These are phyloP conservation scores for Mrakiaceae sp. DNA, from an alignment of 1,284 basidiomycete genomes.

Conservation along the genomic window DNA sequence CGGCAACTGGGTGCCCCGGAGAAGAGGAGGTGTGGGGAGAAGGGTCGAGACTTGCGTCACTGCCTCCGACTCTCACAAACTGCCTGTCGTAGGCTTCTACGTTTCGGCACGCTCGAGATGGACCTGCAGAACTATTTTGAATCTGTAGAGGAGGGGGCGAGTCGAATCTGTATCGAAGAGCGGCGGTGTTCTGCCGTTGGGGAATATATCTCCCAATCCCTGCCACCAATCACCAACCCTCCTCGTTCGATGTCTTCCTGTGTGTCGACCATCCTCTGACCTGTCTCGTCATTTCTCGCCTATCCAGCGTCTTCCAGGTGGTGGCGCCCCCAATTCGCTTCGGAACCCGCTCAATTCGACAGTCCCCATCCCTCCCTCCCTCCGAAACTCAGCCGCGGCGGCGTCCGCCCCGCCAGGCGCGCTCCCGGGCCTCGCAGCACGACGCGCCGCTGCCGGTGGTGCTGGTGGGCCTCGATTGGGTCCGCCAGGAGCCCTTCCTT, in stretches of 20 bases:
- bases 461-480: not conserved
- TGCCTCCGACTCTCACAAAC: too few relatives aligned
- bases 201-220: not conserved
- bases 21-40: too few relatives aligned
- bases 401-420: conserved; percentile 10
- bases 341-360: too few relatives aligned
- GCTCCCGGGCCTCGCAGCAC: conserved; percentile 5
- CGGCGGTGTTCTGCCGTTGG: not conserved
- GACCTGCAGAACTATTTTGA: too few relatives aligned
- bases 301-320: conserved; percentile 2
- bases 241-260: not conserved
- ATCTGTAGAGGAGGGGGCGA: too few relatives aligned
- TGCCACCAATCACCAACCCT: not conserved
- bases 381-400: not conserved
- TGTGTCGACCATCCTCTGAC: not conserved
- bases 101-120: too few relatives aligned
- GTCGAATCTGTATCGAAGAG: too few relatives aligned
- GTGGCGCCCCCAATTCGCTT: too few relatives aligned
- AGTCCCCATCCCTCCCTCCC: too few relatives aligned
- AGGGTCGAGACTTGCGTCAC: too few relatives aligned
- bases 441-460: conserved; percentile 1
- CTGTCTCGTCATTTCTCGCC: conserved; percentile 4
- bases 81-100: too few relatives aligned
- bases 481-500: not conserved
- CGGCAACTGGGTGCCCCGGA: too few relatives aligned